A percentile compares a stretch with the other conserved stretches of the same genome.
Evolutionary conservation across 148 eudicot species (phyloP).

Genomic region (Heliosperma pusillum): DNA sequence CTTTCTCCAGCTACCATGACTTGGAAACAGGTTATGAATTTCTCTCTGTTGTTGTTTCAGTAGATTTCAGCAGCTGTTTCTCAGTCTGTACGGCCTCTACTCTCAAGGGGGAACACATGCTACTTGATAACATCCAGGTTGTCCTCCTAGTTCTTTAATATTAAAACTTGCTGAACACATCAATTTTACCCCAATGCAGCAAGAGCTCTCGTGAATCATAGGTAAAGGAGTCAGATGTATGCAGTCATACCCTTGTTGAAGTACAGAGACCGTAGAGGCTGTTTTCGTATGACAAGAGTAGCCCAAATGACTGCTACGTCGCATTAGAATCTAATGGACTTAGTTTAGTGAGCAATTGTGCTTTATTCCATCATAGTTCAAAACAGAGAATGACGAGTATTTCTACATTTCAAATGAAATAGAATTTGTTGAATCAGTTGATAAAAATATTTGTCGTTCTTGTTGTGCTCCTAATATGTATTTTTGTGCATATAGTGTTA

Average conservation of each 20-base stretch:
- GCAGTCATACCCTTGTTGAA: too few species aligned
- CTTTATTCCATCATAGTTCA: neutral
- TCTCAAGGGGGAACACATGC: constrained; percentile 66
- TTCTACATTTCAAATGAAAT: neutral
- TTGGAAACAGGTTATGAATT: neutral
- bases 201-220: neutral
- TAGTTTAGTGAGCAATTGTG: neutral
- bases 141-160: constrained; percentile 9
- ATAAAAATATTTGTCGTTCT: neutral
- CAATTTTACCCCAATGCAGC: neutral
- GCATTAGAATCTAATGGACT: neutral
- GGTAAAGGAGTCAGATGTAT: neutral
- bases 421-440: neutral
- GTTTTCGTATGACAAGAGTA: too few species aligned
- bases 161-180: neutral
- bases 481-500: constrained; percentile 38
- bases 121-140: constrained; percentile 74
- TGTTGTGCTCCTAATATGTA: neutral
- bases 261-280: too few species aligned
- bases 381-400: neutral
- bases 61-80: constrained; percentile 61
- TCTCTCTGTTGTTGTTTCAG: neutral
- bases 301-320: too few species aligned
- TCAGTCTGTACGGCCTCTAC: constrained; percentile 57
- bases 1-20: neutral